Evolutionary conservation across 2,329 filamentous ascomycete genomes (phyloP), one percentile per base, ranked within the genome.

Genomic region (Colletotrichum aenigma): DNA sequence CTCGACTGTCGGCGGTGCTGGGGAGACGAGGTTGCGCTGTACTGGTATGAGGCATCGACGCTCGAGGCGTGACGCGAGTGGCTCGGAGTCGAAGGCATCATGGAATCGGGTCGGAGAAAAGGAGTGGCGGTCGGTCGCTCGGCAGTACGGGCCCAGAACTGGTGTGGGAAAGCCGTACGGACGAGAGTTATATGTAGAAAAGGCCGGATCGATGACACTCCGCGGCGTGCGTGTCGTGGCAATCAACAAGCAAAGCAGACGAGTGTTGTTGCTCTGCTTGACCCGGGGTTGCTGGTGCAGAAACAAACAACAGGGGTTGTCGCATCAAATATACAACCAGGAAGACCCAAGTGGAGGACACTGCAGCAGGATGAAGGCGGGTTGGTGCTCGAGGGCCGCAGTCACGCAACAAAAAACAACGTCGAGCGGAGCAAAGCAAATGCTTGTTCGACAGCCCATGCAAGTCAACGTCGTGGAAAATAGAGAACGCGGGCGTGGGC

Each of bases 21-120:
- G 13, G 89, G 87, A 4, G 89, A 90, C 68, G 84, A 85, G 52
- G 84, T 82, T 67, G 84, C 84, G 79, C 85, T 88, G 68, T 75
- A 74, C 66, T 82, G 81, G 78, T 86, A 86, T 77, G 72, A 76
- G 43, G 58, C 72, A 56, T 92, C 90, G 79, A 90, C 85, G 76
- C 85, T 84, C 34, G 91, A 93, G 60, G 89, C 87, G 70, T 90
- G 87, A 78, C 91, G 88, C 77, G 91, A 93, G 80, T 93, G 91
- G 78, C 85, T 87, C 71, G 91, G 91, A 43, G 91, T 92, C 65
- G 85, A 81, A 66, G 86, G 82, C 87, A 89, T 90, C 55, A 66
- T 80, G 36, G 43, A 26, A 26, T 52, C 56, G 38, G 60, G 21
- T 32, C 28, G 58, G 34, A 69, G 66, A 36, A 32, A 64, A 24